Evolutionary conservation across 164 flowering plant genomes (phyloP).

Genomic region (Aristolochia fimbriata): DNA sequence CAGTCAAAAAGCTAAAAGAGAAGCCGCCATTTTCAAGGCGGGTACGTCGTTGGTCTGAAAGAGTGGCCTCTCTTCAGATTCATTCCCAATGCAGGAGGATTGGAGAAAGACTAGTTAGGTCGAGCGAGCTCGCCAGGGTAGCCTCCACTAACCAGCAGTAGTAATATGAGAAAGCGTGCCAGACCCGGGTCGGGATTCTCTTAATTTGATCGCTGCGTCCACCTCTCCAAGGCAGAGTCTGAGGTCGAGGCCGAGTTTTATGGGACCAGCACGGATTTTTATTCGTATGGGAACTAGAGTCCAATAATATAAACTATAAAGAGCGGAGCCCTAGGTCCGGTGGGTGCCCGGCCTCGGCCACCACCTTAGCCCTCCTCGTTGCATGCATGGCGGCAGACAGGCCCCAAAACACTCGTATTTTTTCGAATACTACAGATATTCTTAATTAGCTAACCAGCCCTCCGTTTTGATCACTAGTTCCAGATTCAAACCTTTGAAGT

Average conservation of each 20-base stretch:
- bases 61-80: neutral
- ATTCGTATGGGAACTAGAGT: slow-evolving; percentile 20
- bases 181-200: slow-evolving; percentile 5
- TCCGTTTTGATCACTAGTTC: slow-evolving; percentile 12
- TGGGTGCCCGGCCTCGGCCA: slow-evolving; percentile 21
- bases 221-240: neutral
- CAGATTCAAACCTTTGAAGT: slow-evolving; percentile 20
- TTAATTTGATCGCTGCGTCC: neutral
- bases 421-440: too few relatives aligned
- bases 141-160: slow-evolving; percentile 15
- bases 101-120: too few relatives aligned
- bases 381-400: slow-evolving; percentile 64
- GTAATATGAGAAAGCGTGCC: slow-evolving; percentile 13
- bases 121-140: slow-evolving; percentile 2
- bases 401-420: slow-evolving; percentile 35
- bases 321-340: slow-evolving; percentile 18
- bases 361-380: slow-evolving; percentile 27
- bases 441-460: too few relatives aligned
- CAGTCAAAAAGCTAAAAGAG: slow-evolving; percentile 1
- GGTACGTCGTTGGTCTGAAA: neutral
- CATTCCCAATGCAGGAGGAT: neutral
- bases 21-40: neutral
- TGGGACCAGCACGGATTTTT: slow-evolving; percentile 3
- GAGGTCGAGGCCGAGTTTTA: neutral
- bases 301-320: slow-evolving; percentile 10